Conservation (phyloP, 768 basidiomycete species). For the Leccinum olivaceopallidum region DNA sequence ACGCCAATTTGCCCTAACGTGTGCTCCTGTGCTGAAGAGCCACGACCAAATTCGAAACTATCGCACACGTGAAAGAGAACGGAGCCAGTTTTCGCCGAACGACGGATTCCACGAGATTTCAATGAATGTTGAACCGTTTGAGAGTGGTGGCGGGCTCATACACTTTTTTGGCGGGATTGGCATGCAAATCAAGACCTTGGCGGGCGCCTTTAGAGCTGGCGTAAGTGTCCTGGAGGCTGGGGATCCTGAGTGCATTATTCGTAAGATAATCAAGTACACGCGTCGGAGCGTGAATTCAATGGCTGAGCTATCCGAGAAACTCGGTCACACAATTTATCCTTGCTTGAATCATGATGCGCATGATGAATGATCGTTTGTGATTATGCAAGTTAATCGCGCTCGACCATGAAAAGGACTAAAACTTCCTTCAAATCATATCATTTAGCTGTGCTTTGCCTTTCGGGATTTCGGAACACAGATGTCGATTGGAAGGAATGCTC, state of each 20-base stretch:
- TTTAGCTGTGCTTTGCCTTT: not conserved
- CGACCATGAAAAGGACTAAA: too few species aligned
- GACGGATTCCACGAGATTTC: not conserved
- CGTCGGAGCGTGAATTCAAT: not conserved
- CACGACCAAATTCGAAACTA: not conserved
- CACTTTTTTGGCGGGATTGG: not conserved
- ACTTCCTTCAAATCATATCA: not conserved
- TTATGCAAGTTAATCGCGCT: not conserved
- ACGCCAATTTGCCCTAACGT: not conserved
- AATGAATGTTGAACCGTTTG: not conserved
- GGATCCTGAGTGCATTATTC: too few species aligned
- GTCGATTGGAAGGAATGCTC: too few species aligned
- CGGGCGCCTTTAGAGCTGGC: too few species aligned
- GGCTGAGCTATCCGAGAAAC: not conserved
- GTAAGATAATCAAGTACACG: too few species aligned
- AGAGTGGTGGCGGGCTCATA: not conserved
- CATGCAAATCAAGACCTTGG: not conserved
- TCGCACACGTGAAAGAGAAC: not conserved
- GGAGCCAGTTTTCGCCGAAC: not conserved
- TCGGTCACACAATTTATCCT: not conserved
- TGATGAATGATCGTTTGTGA: not conserved
- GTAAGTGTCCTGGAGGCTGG: not conserved
- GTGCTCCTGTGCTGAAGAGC: not conserved
- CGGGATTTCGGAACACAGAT: not conserved
- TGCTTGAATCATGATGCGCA: not conserved